phyloP scores from a whole-genome alignment of 805 yeast species.

The Hanseniaspora valbyensis region DNA sequence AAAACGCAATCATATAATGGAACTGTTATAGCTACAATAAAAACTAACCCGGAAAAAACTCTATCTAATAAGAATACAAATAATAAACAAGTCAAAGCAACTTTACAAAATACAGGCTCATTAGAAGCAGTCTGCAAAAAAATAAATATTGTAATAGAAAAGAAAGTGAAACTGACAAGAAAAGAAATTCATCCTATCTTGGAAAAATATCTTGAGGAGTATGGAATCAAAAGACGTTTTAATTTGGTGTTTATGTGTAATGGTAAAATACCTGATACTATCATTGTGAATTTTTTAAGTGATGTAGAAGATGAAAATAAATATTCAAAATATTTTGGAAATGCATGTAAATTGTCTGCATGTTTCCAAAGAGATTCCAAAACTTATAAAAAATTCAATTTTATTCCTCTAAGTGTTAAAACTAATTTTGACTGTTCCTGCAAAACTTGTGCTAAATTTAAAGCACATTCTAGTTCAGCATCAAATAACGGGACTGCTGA shows the following conservation, averaged over 20 bases:
- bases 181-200: background rate
- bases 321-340: slow-evolving; percentile 1
- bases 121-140: background rate
- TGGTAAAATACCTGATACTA: background rate
- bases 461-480: background rate
- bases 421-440: slow-evolving; percentile 11
- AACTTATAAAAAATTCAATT: background rate
- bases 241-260: background rate
- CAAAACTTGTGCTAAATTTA: slow-evolving; percentile 1
- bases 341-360: background rate
- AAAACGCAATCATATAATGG: too few relatives aligned
- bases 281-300: background rate
- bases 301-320: background rate
- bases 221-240: background rate
- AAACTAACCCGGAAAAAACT: too few relatives aligned
- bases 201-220: background rate
- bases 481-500: too few relatives aligned
- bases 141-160: background rate
- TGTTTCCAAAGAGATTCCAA: slow-evolving; percentile 3
- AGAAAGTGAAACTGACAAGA: background rate
- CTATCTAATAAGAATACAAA: too few relatives aligned
- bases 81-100: too few relatives aligned
- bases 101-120: background rate
- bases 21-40: too few relatives aligned
- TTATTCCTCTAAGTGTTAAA: background rate